Conservation (phyloP, 805 yeast species). For the Kluyveromyces starmeri region DNA sequence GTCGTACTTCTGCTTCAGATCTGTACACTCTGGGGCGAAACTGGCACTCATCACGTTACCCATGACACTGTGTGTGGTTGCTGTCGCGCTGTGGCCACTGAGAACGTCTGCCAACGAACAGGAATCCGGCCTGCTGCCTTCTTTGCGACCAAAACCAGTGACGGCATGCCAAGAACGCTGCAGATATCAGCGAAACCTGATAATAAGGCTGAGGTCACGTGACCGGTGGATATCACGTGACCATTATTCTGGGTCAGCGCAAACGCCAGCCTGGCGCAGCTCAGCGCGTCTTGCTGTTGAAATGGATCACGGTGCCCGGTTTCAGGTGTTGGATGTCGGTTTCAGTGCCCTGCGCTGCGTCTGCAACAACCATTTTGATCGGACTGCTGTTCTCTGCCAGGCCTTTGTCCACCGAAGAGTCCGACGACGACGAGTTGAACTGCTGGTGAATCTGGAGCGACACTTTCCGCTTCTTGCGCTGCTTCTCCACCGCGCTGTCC, state of each 20-base stretch:
- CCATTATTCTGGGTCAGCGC: too few relatives aligned
- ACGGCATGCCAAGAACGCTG: too few relatives aligned
- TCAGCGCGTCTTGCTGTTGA: slow-evolving; percentile 12
- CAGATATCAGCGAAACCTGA: too few relatives aligned
- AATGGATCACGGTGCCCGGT: slow-evolving; percentile 22
- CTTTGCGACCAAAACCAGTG: too few relatives aligned
- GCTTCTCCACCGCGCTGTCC: slow-evolving; percentile 24
- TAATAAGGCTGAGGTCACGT: too few relatives aligned
- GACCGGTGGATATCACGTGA: too few relatives aligned
- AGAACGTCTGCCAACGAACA: too few relatives aligned
- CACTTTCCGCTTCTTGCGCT: slow-evolving; percentile 25
- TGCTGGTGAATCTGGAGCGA: slow-evolving; percentile 27
- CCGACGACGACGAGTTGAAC: slow-evolving; percentile 24
- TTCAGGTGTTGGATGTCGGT: slow-evolving; percentile 14
- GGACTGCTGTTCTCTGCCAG: slow-evolving; percentile 14
- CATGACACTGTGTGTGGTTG: too few relatives aligned
- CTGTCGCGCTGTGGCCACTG: too few relatives aligned
- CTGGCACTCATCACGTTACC: slow-evolving; percentile 75
- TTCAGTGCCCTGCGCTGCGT: slow-evolving; percentile 9
- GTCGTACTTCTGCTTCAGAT: slow-evolving; percentile 76
- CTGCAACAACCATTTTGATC: slow-evolving; percentile 7
- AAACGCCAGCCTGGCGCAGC: too few relatives aligned
- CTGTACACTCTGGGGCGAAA: slow-evolving; percentile 95
- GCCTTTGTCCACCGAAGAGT: slow-evolving; percentile 7
- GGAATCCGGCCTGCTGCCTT: too few relatives aligned